Evolutionary conservation across 1,284 basidiomycete species (phyloP), one percentile per base, ranked within the genome.

Genomic region (Puccinia hordei): DNA sequence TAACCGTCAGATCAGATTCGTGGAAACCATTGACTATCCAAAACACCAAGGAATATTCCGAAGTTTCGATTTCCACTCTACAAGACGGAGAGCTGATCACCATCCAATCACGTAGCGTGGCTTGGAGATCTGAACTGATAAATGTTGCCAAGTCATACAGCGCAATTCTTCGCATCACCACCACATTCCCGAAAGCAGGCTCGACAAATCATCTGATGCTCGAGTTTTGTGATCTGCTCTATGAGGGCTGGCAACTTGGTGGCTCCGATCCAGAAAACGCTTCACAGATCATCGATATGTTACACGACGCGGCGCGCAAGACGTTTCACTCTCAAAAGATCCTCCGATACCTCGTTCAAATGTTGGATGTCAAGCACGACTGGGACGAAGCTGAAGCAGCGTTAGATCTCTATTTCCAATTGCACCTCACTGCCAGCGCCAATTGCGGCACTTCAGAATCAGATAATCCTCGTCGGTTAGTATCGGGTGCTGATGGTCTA

Each of bases 251-350:
- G 77, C 53, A 63, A 59, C 57, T 79, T 13, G 77, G 55, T n/a
- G 77, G 68, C 44, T 79, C 22, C 73, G 73, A 79, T 51, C 77
- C 78, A 71, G 59, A 51, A 72, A 82, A 83, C 35, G 77, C 81
- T 2, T 79, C 73, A 78, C 74, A 83, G 69, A 73, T 82, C 8
- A 82, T 84, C 22, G 83, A 94, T 90, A 88, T 93, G 19, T 88
- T 97, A 0, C 95, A 93, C 92, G 94, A 93, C 93, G 91, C 93
- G 0, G 94, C 93, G 12, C 90, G 91, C 24, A 88, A 94, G 30
- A 97, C 94, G 0, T 96, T 97, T 88, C 94, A 96, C 84, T 95
- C 93, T 0, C 91, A 91, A 82, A 89, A 90, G 10, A 87, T 96
- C 19, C 89, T 93, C 80, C 90, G 94, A 0, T 92, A 95, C 85